Evolutionary conservation across 495 filamentous ascomycete species (phyloP).

Genomic region (Neurospora intermedia): DNA sequence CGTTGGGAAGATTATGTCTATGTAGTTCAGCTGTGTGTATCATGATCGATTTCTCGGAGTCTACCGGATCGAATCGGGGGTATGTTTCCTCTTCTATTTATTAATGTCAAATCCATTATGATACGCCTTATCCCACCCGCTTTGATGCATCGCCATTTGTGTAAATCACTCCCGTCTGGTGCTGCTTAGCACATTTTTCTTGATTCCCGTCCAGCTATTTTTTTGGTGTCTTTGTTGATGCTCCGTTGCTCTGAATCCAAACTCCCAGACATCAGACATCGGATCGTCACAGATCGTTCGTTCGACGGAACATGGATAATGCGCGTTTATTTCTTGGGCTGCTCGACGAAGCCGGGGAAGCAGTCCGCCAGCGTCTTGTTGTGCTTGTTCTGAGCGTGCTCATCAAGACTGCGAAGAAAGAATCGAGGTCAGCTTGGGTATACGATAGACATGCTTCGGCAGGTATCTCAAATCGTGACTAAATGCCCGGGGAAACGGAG

Average conservation of each 20-base stretch:
- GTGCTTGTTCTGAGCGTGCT: slow-evolving; percentile 47
- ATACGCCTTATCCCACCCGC: neutral
- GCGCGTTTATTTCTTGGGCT: neutral
- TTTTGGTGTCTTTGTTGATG: neutral
- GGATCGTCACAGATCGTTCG: neutral
- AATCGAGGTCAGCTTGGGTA: neutral
- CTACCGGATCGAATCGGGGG: neutral
- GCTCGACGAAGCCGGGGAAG: slow-evolving; percentile 36
- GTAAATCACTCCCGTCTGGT: neutral
- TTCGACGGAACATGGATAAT: neutral
- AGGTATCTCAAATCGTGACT: neutral
- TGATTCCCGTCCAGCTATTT: neutral
- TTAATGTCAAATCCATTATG: neutral
- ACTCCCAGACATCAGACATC: neutral
- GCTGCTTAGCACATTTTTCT: neutral
- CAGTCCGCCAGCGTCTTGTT: slow-evolving; percentile 40
- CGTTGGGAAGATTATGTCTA: neutral
- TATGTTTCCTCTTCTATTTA: neutral
- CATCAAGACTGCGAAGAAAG: slow-evolving; percentile 26
- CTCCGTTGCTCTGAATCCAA: neutral
- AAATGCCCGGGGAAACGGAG: neutral
- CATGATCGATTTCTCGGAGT: neutral
- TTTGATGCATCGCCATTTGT: neutral
- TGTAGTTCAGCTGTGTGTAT: neutral
- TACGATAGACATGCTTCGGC: neutral